Evolutionary conservation across 2,329 filamentous ascomycete species (phyloP), one percentile per base, ranked within the genome.

Genomic region (Ceratocystis destructans): DNA sequence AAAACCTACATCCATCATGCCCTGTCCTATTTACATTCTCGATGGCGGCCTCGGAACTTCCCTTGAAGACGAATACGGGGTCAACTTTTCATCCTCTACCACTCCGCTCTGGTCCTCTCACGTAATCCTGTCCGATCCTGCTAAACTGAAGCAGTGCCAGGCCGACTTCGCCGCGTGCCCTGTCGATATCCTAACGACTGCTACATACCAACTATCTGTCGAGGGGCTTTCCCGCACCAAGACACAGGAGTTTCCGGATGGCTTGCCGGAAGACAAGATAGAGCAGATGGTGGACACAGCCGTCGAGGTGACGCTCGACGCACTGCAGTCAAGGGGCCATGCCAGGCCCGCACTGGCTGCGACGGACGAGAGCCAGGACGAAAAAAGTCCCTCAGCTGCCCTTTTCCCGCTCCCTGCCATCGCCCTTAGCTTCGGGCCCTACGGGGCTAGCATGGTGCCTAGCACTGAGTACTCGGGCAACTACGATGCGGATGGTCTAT

Each of bases 1-100:
- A 8, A 61, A 8, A 6, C 37, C 10, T 12, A 3, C 44, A 20
- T 25, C 22, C 61, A 10, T 12, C 41, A 64, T 64, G 65, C 50
- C 65, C 15, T 64, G 46, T 6, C 65, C 61, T 15, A 71, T 82
- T 68, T 74, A 79, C 69, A 75, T 88, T 62, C 79, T 88, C 48
- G 86, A 88, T 71, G 86, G 86, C 64, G 86, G 86, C 6, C 79
- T 88, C 25, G 86, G 86, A 44, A 88, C 86, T 2, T 83, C 84
- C 0, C 82, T 88, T 2, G 80, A 86, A 71, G 80, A 84, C 68
- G 74, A 79, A 33, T 82, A 86, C 72, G 73, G 74, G 66, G 71
- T 82, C 68, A 75, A 72, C 15, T 88, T 88, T 72, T 73, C 75
- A 33, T 65, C 62, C 17, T 72, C 75, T 46, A 76, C 74, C 10